Evolutionary conservation across 116 monocot genomes (phyloP).

Genomic region (Iris pallida): DNA sequence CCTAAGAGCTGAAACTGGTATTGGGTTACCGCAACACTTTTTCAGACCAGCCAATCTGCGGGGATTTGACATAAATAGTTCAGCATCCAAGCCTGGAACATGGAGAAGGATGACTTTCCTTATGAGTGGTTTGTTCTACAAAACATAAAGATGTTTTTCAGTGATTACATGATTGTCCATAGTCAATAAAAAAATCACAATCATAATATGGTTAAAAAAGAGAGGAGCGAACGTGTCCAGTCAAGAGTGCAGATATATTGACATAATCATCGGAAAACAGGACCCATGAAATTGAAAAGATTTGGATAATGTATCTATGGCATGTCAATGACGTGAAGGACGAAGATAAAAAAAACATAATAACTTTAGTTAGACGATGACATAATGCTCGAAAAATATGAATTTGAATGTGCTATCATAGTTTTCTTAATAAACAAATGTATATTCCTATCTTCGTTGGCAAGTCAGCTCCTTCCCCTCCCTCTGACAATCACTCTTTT

Average conservation of each 20-base stretch:
- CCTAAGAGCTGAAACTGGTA: slow-evolving; percentile 85
- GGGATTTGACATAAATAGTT: slow-evolving; percentile 74
- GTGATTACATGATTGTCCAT: not conserved
- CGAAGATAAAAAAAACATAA: too few species aligned
- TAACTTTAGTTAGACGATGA: too few species aligned
- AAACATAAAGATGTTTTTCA: slow-evolving; percentile 7
- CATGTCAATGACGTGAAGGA: too few species aligned
- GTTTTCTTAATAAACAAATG: too few species aligned
- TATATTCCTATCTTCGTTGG: too few species aligned
- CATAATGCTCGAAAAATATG: too few species aligned
- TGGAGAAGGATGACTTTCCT: slow-evolving; percentile 80
- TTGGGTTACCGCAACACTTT: slow-evolving; percentile 67
- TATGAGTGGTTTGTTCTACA: slow-evolving; percentile 95
- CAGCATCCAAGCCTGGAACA: slow-evolving; percentile 93
- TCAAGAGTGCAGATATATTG: not conserved
- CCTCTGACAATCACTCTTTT: too few species aligned
- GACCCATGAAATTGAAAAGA: too few species aligned
- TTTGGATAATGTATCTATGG: too few species aligned
- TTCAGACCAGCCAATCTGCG: slow-evolving; percentile 44
- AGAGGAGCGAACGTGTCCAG: not conserved
- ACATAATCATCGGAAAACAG: not conserved
- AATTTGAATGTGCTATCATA: too few species aligned
- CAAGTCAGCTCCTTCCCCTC: too few species aligned
- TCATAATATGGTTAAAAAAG: not conserved
- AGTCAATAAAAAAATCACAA: not conserved